Conservation (phyloP, 73 alveolate species). For the Paramecium sonneborni region DNA sequence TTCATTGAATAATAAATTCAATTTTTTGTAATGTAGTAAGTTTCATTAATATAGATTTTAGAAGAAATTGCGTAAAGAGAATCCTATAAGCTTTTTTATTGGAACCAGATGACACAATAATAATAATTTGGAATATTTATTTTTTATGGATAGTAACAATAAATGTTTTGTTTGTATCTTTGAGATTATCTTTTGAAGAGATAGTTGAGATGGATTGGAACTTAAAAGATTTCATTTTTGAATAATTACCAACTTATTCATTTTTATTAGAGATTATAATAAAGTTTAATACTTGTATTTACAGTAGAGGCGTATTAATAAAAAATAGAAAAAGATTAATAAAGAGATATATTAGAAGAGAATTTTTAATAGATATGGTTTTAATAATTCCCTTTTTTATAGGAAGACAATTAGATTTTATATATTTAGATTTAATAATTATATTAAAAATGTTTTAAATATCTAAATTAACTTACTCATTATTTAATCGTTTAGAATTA, state of each 20-base stretch:
- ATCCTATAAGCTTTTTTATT: neutral
- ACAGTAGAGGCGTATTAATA: neutral
- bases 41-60: too few relatives aligned
- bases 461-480: neutral
- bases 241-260: slow-evolving; percentile 3
- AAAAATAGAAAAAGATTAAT: neutral
- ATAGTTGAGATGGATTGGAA: neutral
- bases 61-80: neutral
- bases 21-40: neutral
- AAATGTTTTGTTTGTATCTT: slow-evolving; percentile 10
- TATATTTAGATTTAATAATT: slow-evolving; percentile 14
- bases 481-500: slow-evolving; percentile 39
- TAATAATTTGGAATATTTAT: slow-evolving; percentile 41
- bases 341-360: neutral
- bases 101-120: slow-evolving; percentile 34
- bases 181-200: neutral
- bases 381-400: slow-evolving; percentile 16
- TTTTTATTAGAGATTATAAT: neutral
- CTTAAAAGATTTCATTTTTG: neutral
- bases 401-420: neutral
- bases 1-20: too few relatives aligned
- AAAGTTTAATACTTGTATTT: slow-evolving; percentile 31
- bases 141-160: neutral
- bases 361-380: slow-evolving; percentile 11
- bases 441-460: neutral